phyloP scores from a whole-genome alignment of 148 eudicot species.

The Salicornia ramosissima region DNA sequence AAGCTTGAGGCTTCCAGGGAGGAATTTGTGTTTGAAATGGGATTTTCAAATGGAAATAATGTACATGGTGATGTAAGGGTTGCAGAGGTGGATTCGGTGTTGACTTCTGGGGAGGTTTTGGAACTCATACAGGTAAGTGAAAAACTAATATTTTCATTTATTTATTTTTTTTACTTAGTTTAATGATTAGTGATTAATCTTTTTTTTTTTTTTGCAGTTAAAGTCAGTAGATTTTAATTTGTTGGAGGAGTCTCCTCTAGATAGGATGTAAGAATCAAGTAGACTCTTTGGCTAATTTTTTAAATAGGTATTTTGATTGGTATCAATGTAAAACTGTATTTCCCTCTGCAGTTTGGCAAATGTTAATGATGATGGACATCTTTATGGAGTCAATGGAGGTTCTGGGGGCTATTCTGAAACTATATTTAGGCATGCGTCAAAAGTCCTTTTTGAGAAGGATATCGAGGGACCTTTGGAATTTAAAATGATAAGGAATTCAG shows the following conservation, averaged over 20 bases:
- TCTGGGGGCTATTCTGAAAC: conserved; percentile 98
- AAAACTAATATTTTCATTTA: neutral
- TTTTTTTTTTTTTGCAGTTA: conserved; percentile 44
- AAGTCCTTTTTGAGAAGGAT: conserved; percentile 60
- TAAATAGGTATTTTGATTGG: neutral
- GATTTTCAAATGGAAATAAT: conserved; percentile 38
- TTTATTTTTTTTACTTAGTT: neutral
- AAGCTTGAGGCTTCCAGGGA: conserved; percentile 98
- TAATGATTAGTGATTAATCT: neutral
- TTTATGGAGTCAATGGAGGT: conserved; percentile 79
- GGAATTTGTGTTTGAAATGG: conserved; percentile 69
- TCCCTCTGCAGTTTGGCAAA: conserved; percentile 55
- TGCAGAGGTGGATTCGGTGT: conserved; percentile 94
- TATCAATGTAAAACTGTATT: neutral
- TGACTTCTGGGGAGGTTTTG: conserved; percentile 94
- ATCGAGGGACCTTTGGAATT: conserved; percentile 65
- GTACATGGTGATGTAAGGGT: conserved; percentile 21
- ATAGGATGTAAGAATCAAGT: conserved; percentile 54
- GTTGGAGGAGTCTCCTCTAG: conserved; percentile 83
- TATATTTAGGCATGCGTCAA: conserved; percentile 69
- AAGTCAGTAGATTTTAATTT: conserved; percentile 61
- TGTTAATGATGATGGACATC: conserved; percentile 71
- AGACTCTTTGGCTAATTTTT: conserved; percentile 1
- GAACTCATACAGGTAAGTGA: conserved; percentile 69
- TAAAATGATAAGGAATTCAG: conserved; percentile 65